Base-by-base conservation (phyloP, 108 stramenopile species). In the Cylindrotheca fusiformis region DNA sequence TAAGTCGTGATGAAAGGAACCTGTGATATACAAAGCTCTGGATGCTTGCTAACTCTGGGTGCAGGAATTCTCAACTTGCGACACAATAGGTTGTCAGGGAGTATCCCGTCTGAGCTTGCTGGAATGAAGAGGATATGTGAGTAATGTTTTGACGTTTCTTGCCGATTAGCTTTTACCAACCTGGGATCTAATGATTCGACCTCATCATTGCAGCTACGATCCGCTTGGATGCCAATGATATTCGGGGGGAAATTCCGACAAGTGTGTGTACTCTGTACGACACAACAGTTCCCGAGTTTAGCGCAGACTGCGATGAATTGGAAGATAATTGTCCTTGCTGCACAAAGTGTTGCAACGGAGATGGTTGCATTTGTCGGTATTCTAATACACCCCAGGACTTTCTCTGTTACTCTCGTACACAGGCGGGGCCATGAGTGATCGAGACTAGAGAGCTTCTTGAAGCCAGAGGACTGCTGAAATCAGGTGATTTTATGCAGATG, bases 261-360 rank as follows among this genome's bases (percentile, higher is more conserved):
- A 24, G 21, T 32, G 58, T 74, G 18, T 74, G 72, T 33, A 27
- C 33, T 14, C 36, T 46, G 4, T 74, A 65, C 65, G 46, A 67
- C 51, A 28, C 14, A 20, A 74, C 72, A 2, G 55, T 21, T 49
- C 72, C 72, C 21, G 52, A 31, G 17, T 74, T 74, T 45, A 41
- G 24, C 6, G 46, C 62, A 29, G 72, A 74, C 28, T 74, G 72
- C 22, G 23, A 6, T 6, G 72, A 74, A n/a, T 74, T 74, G 48
- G 54, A 65, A 6, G 72, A 62, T 44, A 50, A 62, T 26, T 74
- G 72, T 48, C 65, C 65, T 32, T 74, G 72, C 41, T 74, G 72
- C 46, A 61, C 65, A n/a, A 41, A 44, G 1, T 74, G 72, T 50
- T 74, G 72, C 22, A 32, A 49, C 49, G 65, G 41, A 12, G 72